Evolutionary conservation across 2,329 filamentous ascomycete genomes (phyloP), one percentile per base, ranked within the genome.

Genomic region (Aurifilum marmelostoma): DNA sequence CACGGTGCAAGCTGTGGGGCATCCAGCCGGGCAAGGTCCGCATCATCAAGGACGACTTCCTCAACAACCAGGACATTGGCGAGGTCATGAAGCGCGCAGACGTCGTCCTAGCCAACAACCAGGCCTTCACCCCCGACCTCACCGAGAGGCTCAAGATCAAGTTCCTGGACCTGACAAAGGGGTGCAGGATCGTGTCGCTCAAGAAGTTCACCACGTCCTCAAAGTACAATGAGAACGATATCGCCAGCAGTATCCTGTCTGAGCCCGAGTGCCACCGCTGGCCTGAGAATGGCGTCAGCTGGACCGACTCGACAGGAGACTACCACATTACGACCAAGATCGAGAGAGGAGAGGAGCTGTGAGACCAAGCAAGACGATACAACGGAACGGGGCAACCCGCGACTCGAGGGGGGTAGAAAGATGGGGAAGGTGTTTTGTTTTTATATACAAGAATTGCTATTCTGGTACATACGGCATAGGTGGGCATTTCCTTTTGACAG

Each of bases 71-170:
- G 21, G 84, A 85, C 69, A 93, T 97, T 63, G 85, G 90, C 70
- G 85, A 89, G 32, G 90, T 90, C 9, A 85, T 99, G 63, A 91
- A 91, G 78, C 88, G 90, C 67, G 95, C 96, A 1, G 96, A 99
- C 77, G 94, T 98, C n/a, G 88, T 99, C 24, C 87, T 99, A 34
- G 95, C 98, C 75, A 99, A 99, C 83, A 99, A 99, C 81, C 94
- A 98, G 80, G 96, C 94, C 2, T 99, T 99, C 80, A 94, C 91
- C 7, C 91, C 94, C 18, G 86, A 91, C 74, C 87, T 97, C 67
- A 99, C 98, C 80, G 91, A 93, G 76, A 88, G 89, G 71, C 84
- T 99, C 60, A 88, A 95, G 73, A 89, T 93, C 74, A 93, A 97
- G 83, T 98, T 99, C 76, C 83, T 99, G 70, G 96, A 99, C 76